These are phyloP conservation scores for Crithidia expoeki DNA, from an alignment of 208 protist species.

Conservation along the genomic window DNA sequence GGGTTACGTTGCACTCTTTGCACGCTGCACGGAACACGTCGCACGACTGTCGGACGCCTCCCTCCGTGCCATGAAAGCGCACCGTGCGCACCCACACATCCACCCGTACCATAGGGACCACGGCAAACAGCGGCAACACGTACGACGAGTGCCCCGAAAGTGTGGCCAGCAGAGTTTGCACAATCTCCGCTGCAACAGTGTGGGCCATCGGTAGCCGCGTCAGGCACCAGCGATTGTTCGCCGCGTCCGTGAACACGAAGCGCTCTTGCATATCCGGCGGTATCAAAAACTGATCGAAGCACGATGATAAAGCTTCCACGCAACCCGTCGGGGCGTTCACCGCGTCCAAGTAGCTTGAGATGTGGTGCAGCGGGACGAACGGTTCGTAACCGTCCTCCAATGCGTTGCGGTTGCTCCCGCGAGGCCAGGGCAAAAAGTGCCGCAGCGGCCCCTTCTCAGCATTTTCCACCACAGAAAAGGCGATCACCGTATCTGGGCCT, in stretches of 20 bases:
- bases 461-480: conserved; percentile 22
- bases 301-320: not conserved
- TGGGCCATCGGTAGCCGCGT: conserved; percentile 23
- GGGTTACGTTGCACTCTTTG: conserved; percentile 4
- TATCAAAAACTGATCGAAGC: conserved; percentile 18
- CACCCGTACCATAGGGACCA: not conserved
- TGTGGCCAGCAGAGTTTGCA: conserved; percentile 15
- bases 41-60: not conserved
- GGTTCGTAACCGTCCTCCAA: conserved; percentile 21
- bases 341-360: conserved; percentile 19
- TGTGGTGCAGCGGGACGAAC: conserved; percentile 18
- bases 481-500: conserved; percentile 16
- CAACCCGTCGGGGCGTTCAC: conserved; percentile 13
- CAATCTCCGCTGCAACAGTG: conserved; percentile 14
- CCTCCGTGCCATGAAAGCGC: conserved; percentile 9
- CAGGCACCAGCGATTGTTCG: conserved; percentile 15
- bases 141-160: conserved; percentile 10
- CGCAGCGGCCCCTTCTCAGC: not conserved
- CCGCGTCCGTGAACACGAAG: conserved; percentile 27
- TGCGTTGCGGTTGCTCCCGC: conserved; percentile 20
- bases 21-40: conserved; percentile 11
- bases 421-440: conserved; percentile 23
- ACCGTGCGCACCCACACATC: conserved; percentile 28
- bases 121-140: not conserved
- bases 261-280: conserved; percentile 15